These are phyloP conservation scores for Groenewaldozyma auringiensis DNA, from an alignment of 1,139 yeast genomes.

Conservation along the genomic window DNA sequence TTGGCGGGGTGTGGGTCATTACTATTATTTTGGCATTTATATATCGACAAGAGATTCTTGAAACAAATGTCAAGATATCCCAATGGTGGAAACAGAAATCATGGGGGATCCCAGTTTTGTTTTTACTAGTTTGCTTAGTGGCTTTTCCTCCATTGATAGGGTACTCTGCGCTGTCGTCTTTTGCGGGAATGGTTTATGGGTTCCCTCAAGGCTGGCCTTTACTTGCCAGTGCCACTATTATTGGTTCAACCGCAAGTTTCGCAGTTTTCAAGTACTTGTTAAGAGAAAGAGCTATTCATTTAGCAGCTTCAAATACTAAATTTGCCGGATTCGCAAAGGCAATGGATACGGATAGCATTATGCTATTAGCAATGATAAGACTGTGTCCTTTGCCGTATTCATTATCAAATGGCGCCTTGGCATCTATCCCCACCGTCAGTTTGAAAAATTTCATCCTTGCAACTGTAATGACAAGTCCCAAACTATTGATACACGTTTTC, in stretches of 20 bases:
- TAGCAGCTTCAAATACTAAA: constrained; percentile 47
- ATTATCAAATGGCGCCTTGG: constrained; percentile 83
- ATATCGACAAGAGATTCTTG: constrained; percentile 44
- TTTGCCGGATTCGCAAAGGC: constrained; percentile 73
- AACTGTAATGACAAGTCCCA: constrained; percentile 71
- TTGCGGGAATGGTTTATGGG: constrained; percentile 82
- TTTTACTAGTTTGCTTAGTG: constrained; percentile 41
- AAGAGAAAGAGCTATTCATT: constrained; percentile 47
- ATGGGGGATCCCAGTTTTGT: constrained; percentile 50
- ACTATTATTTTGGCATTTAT: constrained; percentile 33
- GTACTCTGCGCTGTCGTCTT: constrained; percentile 58
- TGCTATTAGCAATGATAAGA: constrained; percentile 62
- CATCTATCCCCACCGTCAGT: constrained; percentile 71
- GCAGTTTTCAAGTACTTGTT: constrained; percentile 56
- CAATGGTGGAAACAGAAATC: constrained; percentile 39
- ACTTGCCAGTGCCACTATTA: constrained; percentile 57
- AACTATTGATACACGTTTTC: constrained; percentile 66
- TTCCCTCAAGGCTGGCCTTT: constrained; percentile 73
- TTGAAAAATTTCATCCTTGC: constrained; percentile 60
- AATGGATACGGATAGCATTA: constrained; percentile 57
- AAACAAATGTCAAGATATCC: constrained; percentile 40
- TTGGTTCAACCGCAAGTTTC: constrained; percentile 71
- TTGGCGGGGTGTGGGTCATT: constrained; percentile 10
- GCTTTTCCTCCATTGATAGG: constrained; percentile 89
- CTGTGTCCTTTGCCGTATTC: constrained; percentile 92